Evolutionary conservation across 2,329 filamentous ascomycete genomes (phyloP), one percentile per base, ranked within the genome.

Genomic region (Curvularia spicifera): DNA sequence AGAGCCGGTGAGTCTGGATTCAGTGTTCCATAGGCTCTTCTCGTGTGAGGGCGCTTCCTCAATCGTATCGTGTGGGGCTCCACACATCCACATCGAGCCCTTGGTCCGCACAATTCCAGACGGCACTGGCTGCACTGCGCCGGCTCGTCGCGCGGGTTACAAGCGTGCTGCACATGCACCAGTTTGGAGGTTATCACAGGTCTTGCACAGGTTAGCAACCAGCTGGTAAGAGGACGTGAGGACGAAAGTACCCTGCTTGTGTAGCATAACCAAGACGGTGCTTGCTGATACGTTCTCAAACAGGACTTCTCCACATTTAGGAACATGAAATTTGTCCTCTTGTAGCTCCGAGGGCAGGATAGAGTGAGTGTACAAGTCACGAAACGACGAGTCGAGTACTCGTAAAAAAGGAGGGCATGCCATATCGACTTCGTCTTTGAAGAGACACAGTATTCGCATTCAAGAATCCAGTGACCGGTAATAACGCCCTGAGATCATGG

Each of bases 231-330:
- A 63, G 57, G 52, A 59, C 57, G 43, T 61, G 57, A 62, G 66
- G 64, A 67, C 67, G 71, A 57, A 54, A 52, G 51, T 64, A 57
- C 63, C 66, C 62, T 67, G 67, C 64, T 63, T 65, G 74, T 76
- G 72, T 72, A 68, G 60, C 75, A 55, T 51, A 29, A 62, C 68
- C 66, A 71, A 69, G 61, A 61, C 67, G 55, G 64, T 70, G 68
- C 69, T 71, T 66, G 64, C 66, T 68, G 68, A 69, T 64, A 62
- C 63, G 56, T 69, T 58, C 65, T 70, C 72, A 72, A 73, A 71
- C 56, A 63, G 63, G 65, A 46, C 52, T 60, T 58, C 62, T 53
- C 59, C 60, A 64, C 64, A 51, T 65, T 56, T 57, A 61, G 54
- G 45, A 52, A 59, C 46, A 56, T 61, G 51, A 53, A 51, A 39